These are phyloP conservation scores for Globisporangium orthogonon DNA, from an alignment of 352 stramenopile species.

Conservation along the genomic window DNA sequence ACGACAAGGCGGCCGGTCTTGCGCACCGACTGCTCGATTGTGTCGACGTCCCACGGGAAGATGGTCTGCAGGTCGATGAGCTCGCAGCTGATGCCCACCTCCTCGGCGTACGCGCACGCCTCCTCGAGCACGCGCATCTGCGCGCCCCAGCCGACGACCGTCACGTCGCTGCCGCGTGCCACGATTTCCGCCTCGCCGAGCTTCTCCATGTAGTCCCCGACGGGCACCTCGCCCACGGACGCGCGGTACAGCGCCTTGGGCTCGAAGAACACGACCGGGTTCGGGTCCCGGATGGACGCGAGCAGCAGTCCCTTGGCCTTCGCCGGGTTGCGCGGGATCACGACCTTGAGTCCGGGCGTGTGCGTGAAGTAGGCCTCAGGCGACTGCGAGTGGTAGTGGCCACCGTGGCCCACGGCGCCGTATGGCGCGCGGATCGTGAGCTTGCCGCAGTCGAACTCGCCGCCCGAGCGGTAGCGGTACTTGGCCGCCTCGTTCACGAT, in stretches of 20 bases:
- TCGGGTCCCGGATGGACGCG: slow-evolving; percentile 92
- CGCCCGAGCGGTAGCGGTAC: slow-evolving; percentile 96
- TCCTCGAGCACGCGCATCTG: slow-evolving; percentile 85
- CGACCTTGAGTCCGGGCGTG: slow-evolving; percentile 96
- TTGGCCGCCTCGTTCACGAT: slow-evolving; percentile 99
- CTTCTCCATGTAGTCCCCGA: slow-evolving; percentile 93
- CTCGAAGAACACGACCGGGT: slow-evolving; percentile 97
- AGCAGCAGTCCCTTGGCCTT: slow-evolving; percentile 96
- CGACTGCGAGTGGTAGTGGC: slow-evolving; percentile 94
- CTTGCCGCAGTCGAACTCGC: slow-evolving; percentile 97
- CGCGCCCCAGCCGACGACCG: slow-evolving; percentile 92
- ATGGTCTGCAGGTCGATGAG: slow-evolving; percentile 98
- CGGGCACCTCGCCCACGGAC: slow-evolving; percentile 93
- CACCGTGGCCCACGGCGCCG: slow-evolving; percentile 92
- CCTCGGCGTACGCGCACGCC: slow-evolving; percentile 82
- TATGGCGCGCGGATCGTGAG: slow-evolving; percentile 95
- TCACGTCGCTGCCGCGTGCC: slow-evolving; percentile 89
- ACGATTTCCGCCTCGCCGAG: slow-evolving; percentile 94
- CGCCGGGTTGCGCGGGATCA: slow-evolving; percentile 92
- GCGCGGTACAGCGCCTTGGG: slow-evolving; percentile 97
- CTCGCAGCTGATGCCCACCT: slow-evolving; percentile 94
- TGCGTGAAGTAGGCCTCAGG: slow-evolving; percentile 97
- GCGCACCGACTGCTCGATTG: slow-evolving; percentile 92
- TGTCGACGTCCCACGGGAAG: slow-evolving; percentile 95
- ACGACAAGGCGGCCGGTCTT: slow-evolving; percentile 97